These are phyloP conservation scores for Pythium plurisporium DNA, from an alignment of 352 stramenopile genomes.

Conservation along the genomic window DNA sequence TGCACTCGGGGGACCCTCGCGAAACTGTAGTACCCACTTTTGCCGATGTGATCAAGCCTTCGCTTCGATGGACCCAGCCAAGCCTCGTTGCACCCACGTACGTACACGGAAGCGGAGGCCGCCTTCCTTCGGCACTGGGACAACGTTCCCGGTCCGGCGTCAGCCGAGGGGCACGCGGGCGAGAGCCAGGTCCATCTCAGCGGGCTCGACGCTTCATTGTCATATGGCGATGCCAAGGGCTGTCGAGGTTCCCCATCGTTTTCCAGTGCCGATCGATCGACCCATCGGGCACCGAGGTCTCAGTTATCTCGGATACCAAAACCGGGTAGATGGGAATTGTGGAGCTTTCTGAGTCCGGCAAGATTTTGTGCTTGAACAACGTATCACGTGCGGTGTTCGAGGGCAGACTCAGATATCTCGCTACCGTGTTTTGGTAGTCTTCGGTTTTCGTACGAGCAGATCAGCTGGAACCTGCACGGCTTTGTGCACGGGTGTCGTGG, in stretches of 20 bases:
- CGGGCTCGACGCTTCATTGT: neutral
- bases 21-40: too few relatives aligned
- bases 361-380: neutral
- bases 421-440: conserved; percentile 10
- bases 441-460: neutral
- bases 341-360: conserved; percentile 1
- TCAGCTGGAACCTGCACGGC: neutral
- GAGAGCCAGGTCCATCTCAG: conserved; percentile 3
- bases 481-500: neutral
- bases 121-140: too few relatives aligned
- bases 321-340: neutral
- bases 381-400: conserved; percentile 13
- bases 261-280: too few relatives aligned
- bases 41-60: too few relatives aligned
- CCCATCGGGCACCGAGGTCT: too few relatives aligned
- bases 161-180: neutral
- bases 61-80: too few relatives aligned
- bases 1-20: too few relatives aligned
- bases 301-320: conserved; percentile 4
- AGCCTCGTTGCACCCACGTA: too few relatives aligned
- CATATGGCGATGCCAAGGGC: neutral
- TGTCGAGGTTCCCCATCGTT: neutral
- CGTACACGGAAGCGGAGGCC: too few relatives aligned
- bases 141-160: too few relatives aligned
- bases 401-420: neutral